Evolutionary conservation across 306 rosid species (phyloP), one percentile per base, ranked within the genome.

Genomic region (Psophocarpus tetragonolobus): DNA sequence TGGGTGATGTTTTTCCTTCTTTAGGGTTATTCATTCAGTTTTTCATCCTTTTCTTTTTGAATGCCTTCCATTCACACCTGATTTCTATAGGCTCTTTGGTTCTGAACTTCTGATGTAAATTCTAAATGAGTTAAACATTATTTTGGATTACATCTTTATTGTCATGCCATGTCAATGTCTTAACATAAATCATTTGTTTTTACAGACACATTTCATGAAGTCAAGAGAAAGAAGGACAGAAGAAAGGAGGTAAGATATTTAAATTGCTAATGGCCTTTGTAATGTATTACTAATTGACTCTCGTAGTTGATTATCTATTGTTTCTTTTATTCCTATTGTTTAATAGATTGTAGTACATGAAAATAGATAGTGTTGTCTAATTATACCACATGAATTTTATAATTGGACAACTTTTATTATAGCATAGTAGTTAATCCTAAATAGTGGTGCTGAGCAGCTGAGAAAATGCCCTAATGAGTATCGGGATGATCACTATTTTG

Each of bases 191-290:
- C 21, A 24, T 61, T 36, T 81, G 79, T 82, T 83, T 83, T 68
- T 53, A 72, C 96, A 93, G 98, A 93, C 85, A 79, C 97, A 51
- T 93, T 93, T 83, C 97, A 87, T 48, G 98, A 90, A 89, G 98
- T 93, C 81, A 93, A 88, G 87, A 88, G 98, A 82, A 93, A 91
- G 76, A 95, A 81, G 51, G 97, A 88, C 75, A 91, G 81, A 82
- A 90, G 83, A 84, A 93, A 91, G 84, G 98, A 93, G 94, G 98
- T 91, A 85, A 90, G 82, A 73, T 62, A 73, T 76, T 39, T 20
- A 23, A 80, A 30, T 45, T 79, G n/a, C 74, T 56, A 63, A 79
- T 73, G 70, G 68, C 60, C 63, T 62, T 80, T 38, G 7, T 63
- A 67, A n/a, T 57, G 29, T 47, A 50, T 15, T 53, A 54, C 39